These are phyloP conservation scores for Saccharomyces mikatae DNA, from an alignment of 805 yeast genomes.

Conservation along the genomic window DNA sequence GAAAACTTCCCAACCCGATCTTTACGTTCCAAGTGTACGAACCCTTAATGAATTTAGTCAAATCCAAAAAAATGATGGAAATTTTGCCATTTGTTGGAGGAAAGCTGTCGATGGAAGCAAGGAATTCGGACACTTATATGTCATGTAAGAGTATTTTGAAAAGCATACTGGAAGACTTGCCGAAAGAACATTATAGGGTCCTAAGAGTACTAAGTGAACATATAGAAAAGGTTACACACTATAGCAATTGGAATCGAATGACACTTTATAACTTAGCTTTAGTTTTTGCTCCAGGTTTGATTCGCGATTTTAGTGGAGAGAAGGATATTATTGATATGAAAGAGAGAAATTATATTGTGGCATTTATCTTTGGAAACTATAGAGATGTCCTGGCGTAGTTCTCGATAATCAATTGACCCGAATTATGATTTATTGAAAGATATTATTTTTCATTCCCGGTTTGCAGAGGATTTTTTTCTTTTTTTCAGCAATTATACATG, in stretches of 20 bases:
- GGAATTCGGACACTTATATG: constrained; percentile 5
- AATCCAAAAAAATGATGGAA: constrained; percentile 20
- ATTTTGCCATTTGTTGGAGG: constrained; percentile 9
- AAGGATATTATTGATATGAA: constrained; percentile 83
- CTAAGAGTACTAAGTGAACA: constrained; percentile 55
- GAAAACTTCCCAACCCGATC: constrained; percentile 80
- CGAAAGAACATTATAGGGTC: constrained; percentile 57
- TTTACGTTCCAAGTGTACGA: constrained; percentile 67
- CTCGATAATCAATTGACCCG: background rate
- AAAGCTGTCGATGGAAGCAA: constrained; percentile 9
- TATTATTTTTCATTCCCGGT: background rate
- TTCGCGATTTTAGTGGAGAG: constrained; percentile 71
- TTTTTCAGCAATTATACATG: background rate
- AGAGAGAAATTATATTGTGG: constrained; percentile 69
- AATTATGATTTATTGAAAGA: too few relatives aligned
- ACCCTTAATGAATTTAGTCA: constrained; percentile 49
- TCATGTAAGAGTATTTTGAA: constrained; percentile 17
- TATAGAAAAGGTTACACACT: constrained; percentile 47
- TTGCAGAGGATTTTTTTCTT: background rate
- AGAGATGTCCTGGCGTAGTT: constrained; percentile 11
- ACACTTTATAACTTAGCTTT: constrained; percentile 72
- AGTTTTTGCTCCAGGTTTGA: constrained; percentile 91
- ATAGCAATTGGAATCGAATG: constrained; percentile 65
- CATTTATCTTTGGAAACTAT: constrained; percentile 51
- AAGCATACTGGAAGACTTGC: constrained; percentile 41